phyloP scores from a whole-genome alignment of 1,284 basidiomycete genomes.

The Salmacisia buchloeana region DNA sequence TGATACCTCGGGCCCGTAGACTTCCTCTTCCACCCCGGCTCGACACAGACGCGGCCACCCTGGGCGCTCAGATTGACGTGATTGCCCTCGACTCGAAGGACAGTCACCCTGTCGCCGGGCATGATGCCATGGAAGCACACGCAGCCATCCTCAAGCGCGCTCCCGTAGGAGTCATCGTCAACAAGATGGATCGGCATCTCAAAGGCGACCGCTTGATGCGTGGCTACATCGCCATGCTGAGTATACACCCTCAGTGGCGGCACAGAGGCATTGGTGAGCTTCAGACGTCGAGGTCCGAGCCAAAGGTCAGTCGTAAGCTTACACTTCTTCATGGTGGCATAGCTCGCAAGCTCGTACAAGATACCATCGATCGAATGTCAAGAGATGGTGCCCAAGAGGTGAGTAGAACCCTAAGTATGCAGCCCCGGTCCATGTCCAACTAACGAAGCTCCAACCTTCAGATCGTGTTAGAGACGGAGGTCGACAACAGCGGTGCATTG shows the following conservation, averaged over 20 bases:
- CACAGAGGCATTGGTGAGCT: conserved; percentile 74
- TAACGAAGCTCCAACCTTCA: conserved; percentile 49
- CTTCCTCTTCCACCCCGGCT: too few relatives aligned
- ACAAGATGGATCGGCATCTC: conserved; percentile 81
- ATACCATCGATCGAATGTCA: conserved; percentile 75
- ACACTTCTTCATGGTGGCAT: background rate
- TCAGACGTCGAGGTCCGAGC: background rate
- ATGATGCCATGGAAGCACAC: background rate
- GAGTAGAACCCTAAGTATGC: conserved; percentile 22
- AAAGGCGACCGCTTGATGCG: conserved; percentile 62
- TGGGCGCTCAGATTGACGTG: too few relatives aligned
- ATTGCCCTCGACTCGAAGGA: conserved; percentile 27
- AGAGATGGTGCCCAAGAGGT: conserved; percentile 76
- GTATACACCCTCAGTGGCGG: conserved; percentile 28
- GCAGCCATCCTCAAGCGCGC: background rate
- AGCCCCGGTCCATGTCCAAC: background rate
- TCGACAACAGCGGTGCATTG: conserved; percentile 79
- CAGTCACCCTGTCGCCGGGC: background rate
- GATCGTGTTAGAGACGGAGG: conserved; percentile 96
- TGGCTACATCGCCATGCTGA: conserved; percentile 96
- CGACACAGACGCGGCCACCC: too few relatives aligned
- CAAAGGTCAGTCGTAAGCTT: background rate
- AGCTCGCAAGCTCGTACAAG: conserved; percentile 47
- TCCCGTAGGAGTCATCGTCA: conserved; percentile 73
- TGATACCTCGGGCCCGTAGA: too few relatives aligned